Evolutionary conservation across 371 early-diverging fungal genomes (phyloP), one percentile per base, ranked within the genome.

Genomic region (Blyttiomyces sp.): DNA sequence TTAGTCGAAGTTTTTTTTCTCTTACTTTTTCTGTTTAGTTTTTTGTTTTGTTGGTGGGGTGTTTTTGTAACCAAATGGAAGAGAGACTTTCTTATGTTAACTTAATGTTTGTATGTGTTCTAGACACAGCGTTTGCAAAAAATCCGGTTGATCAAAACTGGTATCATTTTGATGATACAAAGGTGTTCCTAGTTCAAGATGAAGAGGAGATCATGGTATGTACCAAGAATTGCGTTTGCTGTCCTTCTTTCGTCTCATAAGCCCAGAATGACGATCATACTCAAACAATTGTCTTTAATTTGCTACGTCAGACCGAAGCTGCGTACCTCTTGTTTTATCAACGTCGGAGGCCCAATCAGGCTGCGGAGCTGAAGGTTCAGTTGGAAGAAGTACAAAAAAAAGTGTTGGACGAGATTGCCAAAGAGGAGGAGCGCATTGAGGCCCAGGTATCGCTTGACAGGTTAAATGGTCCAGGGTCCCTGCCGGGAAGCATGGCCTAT

Each of bases 111-210:
- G 48, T 5, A 27, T 36, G 42, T 34, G 11, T 43, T 48, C 28
- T 73, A 88, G 88, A 94, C 69, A 95, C 95, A 44, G 93, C 94
- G 0, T 93, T 86, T 73, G 93, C 92, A 23, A 86, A 86, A 70
- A 93, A 90, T 58, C 78, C 81, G 32, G 70, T 84, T 33, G 79
- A 85, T 51, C 68, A 64, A 31, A 45, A 83, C 26, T 94, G 96
- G 96, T 94, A 88, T 72, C 80, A 89, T 63, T 95, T 91, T 72
- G 90, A 95, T 66, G 95, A 95, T 68, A 85, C 88, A 2, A 84
- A 80, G 44, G 95, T 93, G 6, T 76, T 79, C 24, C 76, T 78
- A 21, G 26, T 44, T 5, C 82, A 88, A 0, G 65, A 73, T 32
- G 83, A 74, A 23, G 59, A 66, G 5, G 71, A 79, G 21, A 79